These are phyloP conservation scores for Claviceps pazoutovae DNA, from an alignment of 2,329 filamentous ascomycete genomes.

Conservation along the genomic window DNA sequence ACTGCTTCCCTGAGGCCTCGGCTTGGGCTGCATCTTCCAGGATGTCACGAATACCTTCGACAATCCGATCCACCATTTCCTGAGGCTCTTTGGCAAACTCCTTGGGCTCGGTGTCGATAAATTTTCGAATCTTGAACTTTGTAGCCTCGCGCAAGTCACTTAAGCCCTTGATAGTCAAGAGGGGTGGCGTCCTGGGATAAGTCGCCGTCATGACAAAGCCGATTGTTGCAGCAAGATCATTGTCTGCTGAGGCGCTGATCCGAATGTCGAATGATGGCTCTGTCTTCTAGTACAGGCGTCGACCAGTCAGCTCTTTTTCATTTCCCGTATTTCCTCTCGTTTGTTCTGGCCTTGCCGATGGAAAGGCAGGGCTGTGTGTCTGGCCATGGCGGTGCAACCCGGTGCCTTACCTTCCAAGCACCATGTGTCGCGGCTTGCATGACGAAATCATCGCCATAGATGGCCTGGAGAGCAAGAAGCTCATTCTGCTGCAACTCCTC, in stretches of 20 bases:
- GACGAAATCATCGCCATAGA: conserved; percentile 80
- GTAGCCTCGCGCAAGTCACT: conserved; percentile 55
- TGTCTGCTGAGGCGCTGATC: conserved; percentile 59
- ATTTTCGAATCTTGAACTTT: conserved; percentile 53
- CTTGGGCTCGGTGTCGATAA: conserved; percentile 44
- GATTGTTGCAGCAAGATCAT: conserved; percentile 57
- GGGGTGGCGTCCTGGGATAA: conserved; percentile 73
- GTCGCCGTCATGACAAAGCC: conserved; percentile 74
- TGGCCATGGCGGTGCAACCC: conserved; percentile 5
- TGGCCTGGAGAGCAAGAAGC: conserved; percentile 69
- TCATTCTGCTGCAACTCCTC: conserved; percentile 79
- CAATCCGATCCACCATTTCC: conserved; percentile 50
- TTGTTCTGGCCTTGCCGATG: not conserved
- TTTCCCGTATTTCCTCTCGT: not conserved
- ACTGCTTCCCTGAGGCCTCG: conserved; percentile 57
- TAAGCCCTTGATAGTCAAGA: conserved; percentile 53
- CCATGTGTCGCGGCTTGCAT: conserved; percentile 54
- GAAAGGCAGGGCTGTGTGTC: not conserved
- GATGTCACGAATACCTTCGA: conserved; percentile 57
- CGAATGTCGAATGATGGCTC: conserved; percentile 73
- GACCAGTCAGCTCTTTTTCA: not conserved
- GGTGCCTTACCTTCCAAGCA: conserved; percentile 65
- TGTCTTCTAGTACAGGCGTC: conserved; percentile 42
- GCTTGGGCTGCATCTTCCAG: conserved; percentile 76
- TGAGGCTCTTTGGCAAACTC: conserved; percentile 37